Base-by-base conservation (phyloP, 1,284 basidiomycete species). In the Pyrrhoderma noxium region DNA sequence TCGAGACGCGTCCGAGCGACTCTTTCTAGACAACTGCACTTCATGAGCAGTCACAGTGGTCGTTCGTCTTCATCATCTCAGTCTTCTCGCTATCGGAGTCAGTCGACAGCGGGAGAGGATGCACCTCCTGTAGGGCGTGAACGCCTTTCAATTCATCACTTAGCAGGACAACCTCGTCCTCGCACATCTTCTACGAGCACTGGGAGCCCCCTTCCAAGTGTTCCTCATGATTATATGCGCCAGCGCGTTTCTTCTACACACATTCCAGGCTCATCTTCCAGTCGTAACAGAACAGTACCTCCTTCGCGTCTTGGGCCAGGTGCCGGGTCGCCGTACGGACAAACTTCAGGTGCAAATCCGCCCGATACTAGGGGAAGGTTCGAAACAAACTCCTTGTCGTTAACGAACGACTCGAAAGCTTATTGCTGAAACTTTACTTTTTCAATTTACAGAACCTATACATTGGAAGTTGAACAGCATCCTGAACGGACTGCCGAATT, bases 401-500 rank as follows among this genome's bases (percentile, higher is more conserved):
- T 18, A 52, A 31, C 38, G 40, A 46, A 38, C n/a, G 35, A 40
- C 22, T 42, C 59, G 67, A 27, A 67, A 55, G 55, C 47, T 49
- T 56, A 38, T 46, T 37, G 42, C 42, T 55, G 44, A 55, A 57
- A 57, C 46, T 51, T 21, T 47, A 43, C 38, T 31, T 51, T 39
- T 16, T 40, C n/a, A 40, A 40, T 40, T 47, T 41, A 48, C 59
- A 87, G 85, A 67, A 73, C 78, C 1, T 90, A 89, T 63, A 75
- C 80, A 45, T 76, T 90, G 8, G 80, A 86, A 62, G 77, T 90
- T 53, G 74, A 92, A 38, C 90, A 93, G 62, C 82, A 91, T 53
- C 90, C 90, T 18, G 72, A 78, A 57, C 75, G 76, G 54, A 82
- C 86, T 36, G 86, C 90, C 44, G 88, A 89, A 63, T 92, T 90